Percentiles rank a stretch among this genome's conserved stretches.
Evolutionary conservation across 176 grass and related monocot species (phyloP).

Genomic region (Tillandsia leiboldiana): DNA sequence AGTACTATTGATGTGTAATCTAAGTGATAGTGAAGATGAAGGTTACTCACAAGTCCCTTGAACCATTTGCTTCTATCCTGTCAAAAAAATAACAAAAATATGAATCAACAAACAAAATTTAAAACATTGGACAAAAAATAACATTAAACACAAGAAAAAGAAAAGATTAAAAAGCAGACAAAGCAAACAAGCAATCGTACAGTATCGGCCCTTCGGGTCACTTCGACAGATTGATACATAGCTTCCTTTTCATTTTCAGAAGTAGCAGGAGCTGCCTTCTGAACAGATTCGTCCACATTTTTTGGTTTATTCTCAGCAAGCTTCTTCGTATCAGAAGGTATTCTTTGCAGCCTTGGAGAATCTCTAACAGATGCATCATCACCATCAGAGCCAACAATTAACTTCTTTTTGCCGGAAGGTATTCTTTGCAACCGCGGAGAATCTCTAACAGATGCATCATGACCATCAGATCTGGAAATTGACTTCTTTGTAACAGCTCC

Average conservation of each 20-base stretch:
- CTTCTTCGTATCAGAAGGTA: conserved; percentile 2
- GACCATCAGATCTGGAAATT: neutral
- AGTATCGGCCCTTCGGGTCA: conserved; percentile 10
- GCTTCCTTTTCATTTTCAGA: conserved; percentile 14
- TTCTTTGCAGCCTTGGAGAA: neutral
- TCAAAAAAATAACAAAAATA: conserved; percentile 25
- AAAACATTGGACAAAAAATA: neutral
- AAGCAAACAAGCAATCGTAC: conserved; percentile 3
- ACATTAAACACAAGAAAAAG: neutral
- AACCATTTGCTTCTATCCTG: conserved; percentile 90
- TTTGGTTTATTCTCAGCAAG: conserved; percentile 2
- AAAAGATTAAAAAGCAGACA: neutral
- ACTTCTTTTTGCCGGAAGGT: neutral
- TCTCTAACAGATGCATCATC: neutral
- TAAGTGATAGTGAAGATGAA: conserved; percentile 12
- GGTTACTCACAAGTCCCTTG: conserved; percentile 51
- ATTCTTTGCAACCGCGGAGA: neutral
- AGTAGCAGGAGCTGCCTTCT: neutral
- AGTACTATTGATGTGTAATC: conserved; percentile 5
- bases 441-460: neutral
- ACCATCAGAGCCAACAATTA: conserved; percentile 1
- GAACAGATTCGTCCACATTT: neutral
- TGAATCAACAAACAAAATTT: conserved; percentile 25
- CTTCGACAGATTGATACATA: conserved; percentile 4
- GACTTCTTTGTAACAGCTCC: neutral